phyloP scores from a whole-genome alignment of 306 rosid species.

The Pyrus bretschneideri region DNA sequence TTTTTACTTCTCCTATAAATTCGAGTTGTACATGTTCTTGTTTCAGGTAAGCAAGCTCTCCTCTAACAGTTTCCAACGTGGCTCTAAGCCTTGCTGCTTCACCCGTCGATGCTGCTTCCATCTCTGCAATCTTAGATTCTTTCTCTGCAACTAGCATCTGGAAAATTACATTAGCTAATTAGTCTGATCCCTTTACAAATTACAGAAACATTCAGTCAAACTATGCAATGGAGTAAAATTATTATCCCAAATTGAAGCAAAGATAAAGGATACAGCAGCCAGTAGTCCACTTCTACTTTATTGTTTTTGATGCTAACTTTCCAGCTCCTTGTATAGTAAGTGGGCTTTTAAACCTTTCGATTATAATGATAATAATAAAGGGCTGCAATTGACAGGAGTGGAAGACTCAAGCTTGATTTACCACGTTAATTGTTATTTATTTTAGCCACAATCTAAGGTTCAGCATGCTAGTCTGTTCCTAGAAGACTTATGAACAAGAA shows the following conservation, averaged over 20 bases:
- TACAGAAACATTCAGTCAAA: slow-evolving; percentile 5
- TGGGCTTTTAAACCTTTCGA: neutral
- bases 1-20: neutral
- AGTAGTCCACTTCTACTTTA: neutral
- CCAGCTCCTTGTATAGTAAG: neutral
- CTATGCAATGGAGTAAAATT: neutral
- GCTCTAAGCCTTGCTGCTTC: slow-evolving; percentile 93
- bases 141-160: slow-evolving; percentile 87
- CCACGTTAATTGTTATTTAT: neutral
- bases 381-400: neutral
- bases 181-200: slow-evolving; percentile 7
- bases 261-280: neutral
- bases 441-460: neutral
- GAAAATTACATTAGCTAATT: slow-evolving; percentile 15
- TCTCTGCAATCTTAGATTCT: slow-evolving; percentile 93
- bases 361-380: neutral
- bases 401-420: neutral
- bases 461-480: neutral
- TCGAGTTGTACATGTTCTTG: slow-evolving; percentile 53
- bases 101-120: slow-evolving; percentile 96
- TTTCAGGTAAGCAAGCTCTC: slow-evolving; percentile 74
- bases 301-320: neutral
- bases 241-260: neutral
- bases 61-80: slow-evolving; percentile 72
- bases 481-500: neutral